Evolutionary conservation across 192 early-diverging fungal genomes (phyloP).

Genomic region (Dissophora ornata): DNA sequence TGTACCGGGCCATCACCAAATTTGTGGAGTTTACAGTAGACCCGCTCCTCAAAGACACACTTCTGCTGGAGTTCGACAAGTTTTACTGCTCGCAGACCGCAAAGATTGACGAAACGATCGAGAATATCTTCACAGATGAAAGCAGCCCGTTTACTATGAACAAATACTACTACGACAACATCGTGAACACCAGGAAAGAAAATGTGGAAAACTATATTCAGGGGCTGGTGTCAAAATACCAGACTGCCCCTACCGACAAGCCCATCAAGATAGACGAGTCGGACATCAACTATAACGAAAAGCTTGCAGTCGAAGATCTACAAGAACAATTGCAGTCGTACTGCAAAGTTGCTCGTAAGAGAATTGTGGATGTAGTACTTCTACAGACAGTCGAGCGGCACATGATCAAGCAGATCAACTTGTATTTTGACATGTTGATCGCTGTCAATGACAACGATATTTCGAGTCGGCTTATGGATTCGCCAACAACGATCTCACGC

Average conservation of each 20-base stretch:
- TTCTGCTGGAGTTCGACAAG: constrained; percentile 39
- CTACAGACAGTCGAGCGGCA: constrained; percentile 41
- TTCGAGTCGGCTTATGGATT: constrained; percentile 29
- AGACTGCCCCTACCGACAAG: neutral
- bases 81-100: constrained; percentile 30
- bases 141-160: constrained; percentile 40
- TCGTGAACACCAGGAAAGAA: constrained; percentile 29
- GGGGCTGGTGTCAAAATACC: neutral
- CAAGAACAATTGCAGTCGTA: constrained; percentile 35
- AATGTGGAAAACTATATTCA: constrained; percentile 16
- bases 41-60: constrained; percentile 26
- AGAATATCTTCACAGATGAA: constrained; percentile 34
- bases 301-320: constrained; percentile 24
- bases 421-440: constrained; percentile 39
- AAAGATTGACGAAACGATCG: constrained; percentile 32
- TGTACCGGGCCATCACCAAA: constrained; percentile 23
- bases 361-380: constrained; percentile 42
- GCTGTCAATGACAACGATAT: constrained; percentile 27
- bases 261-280: neutral
- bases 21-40: constrained; percentile 26
- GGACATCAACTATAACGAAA: constrained; percentile 28
- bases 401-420: constrained; percentile 28
- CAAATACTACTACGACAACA: constrained; percentile 36
- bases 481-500: constrained; percentile 6
- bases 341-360: constrained; percentile 33